A percentile compares a stretch with the other conserved stretches of the same genome.
Evolutionary conservation across 1,284 basidiomycete genomes (phyloP).

Genomic region (Cutaneotrichosporon cutaneum): DNA sequence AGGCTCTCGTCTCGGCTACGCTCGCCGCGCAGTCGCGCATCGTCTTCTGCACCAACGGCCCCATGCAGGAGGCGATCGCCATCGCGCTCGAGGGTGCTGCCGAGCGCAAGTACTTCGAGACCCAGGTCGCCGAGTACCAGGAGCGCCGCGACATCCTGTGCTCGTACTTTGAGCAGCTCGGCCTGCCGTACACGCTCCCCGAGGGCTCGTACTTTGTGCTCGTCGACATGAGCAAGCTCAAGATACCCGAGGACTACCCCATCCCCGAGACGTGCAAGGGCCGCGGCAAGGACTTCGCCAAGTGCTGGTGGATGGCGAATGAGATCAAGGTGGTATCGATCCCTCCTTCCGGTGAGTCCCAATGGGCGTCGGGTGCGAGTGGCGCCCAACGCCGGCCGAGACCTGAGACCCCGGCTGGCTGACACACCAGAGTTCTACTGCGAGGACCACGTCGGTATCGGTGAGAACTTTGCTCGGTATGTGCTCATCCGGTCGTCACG

Average conservation of each 20-base stretch:
- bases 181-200: constrained; percentile 81
- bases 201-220: constrained; percentile 88
- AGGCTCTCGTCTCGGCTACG: constrained; percentile 77
- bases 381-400: not conserved
- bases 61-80: constrained; percentile 87
- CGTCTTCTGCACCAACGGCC: constrained; percentile 90
- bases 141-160: constrained; percentile 74
- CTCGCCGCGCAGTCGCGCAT: constrained; percentile 89
- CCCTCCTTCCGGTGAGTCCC: constrained; percentile 72
- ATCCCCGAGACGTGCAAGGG: constrained; percentile 74
- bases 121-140: constrained; percentile 73
- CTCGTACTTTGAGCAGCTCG: constrained; percentile 77
- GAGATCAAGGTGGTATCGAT: constrained; percentile 87
- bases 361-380: not conserved
- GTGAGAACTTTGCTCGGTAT: constrained; percentile 76
- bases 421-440: constrained; percentile 68
- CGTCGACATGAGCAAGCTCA: constrained; percentile 76
- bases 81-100: constrained; percentile 75
- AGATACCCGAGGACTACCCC: constrained; percentile 78
- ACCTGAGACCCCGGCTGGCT: not conserved
- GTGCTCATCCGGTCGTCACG: not conserved
- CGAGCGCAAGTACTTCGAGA: constrained; percentile 74
- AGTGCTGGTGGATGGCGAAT: constrained; percentile 86
- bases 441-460: constrained; percentile 75
- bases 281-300: constrained; percentile 84